phyloP scores from a whole-genome alignment of 225 moss, liverwort and hornwort species.

The Marchantia paleacea region DNA sequence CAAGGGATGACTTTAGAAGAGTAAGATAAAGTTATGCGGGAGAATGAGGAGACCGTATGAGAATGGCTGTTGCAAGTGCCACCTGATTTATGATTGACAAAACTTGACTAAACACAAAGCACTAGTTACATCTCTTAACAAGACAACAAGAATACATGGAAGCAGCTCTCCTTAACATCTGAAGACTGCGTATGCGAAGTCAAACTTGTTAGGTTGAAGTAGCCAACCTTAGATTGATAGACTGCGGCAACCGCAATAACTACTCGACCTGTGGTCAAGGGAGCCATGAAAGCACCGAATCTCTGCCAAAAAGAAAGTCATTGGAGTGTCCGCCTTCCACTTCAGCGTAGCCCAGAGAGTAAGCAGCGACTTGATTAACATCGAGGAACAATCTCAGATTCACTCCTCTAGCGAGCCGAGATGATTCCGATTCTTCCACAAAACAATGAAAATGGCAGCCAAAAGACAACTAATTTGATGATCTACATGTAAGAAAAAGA shows the following conservation, averaged over 20 bases:
- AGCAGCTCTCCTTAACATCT: not conserved
- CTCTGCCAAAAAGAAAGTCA: constrained; percentile 45
- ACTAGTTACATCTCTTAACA: not conserved
- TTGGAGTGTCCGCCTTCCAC: too few species aligned
- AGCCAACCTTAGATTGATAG: constrained; percentile 63
- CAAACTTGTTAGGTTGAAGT: not conserved
- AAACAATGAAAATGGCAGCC: not conserved
- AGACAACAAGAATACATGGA: not conserved
- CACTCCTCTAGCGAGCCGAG: not conserved
- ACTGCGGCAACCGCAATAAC: constrained; percentile 52
- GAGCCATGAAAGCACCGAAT: constrained; percentile 86
- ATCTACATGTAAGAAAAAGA: too few species aligned
- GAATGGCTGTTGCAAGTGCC: constrained; percentile 69
- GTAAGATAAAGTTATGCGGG: too few species aligned
- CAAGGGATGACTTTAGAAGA: too few species aligned
- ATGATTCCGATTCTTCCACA: not conserved
- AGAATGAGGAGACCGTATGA: too few species aligned
- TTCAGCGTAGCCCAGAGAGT: not conserved
- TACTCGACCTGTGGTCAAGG: constrained; percentile 75
- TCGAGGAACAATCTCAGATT: not conserved
- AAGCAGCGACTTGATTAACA: not conserved
- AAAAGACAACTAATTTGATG: not conserved
- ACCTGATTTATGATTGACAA: constrained; percentile 27
- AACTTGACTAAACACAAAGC: too few species aligned
- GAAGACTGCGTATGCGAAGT: not conserved